A percentile compares a stretch with the other conserved stretches of the same genome.
Conservation (phyloP, 2,329 filamentous ascomycete species). For the Penicillium sp. region DNA sequence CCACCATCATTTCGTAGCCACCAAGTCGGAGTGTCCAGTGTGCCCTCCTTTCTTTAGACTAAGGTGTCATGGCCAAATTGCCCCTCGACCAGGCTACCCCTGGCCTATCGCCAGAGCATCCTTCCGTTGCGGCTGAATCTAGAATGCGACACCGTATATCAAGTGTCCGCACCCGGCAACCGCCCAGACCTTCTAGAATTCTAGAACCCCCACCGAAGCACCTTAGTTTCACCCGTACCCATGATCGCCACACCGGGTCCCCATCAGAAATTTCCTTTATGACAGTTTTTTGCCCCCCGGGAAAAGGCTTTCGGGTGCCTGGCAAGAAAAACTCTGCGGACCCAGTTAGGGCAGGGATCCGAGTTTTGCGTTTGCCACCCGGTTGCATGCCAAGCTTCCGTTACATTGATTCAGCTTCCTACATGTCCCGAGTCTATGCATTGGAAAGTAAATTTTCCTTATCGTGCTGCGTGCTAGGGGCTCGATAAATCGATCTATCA, state of each 20-base stretch:
- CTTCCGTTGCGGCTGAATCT: neutral
- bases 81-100: neutral
- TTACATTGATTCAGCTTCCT: neutral
- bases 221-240: slow-evolving; percentile 2
- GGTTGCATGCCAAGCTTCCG: neutral
- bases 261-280: neutral
- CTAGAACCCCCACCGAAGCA: slow-evolving; percentile 20
- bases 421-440: neutral
- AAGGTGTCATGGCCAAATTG: neutral
- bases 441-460: neutral
- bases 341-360: neutral
- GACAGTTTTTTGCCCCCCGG: neutral
- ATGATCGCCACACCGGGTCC: slow-evolving; percentile 21
- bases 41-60: no score
- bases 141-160: neutral
- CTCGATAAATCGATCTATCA: neutral
- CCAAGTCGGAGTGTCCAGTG: no score
- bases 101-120: neutral
- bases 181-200: slow-evolving; percentile 17
- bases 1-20: no score
- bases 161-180: neutral
- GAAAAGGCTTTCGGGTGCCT: neutral
- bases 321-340: neutral
- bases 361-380: neutral
- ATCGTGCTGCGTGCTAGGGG: neutral